Evolutionary conservation across 257 asterid species (phyloP), one percentile per base, ranked within the genome.

Genomic region (Handroanthus guayacan): DNA sequence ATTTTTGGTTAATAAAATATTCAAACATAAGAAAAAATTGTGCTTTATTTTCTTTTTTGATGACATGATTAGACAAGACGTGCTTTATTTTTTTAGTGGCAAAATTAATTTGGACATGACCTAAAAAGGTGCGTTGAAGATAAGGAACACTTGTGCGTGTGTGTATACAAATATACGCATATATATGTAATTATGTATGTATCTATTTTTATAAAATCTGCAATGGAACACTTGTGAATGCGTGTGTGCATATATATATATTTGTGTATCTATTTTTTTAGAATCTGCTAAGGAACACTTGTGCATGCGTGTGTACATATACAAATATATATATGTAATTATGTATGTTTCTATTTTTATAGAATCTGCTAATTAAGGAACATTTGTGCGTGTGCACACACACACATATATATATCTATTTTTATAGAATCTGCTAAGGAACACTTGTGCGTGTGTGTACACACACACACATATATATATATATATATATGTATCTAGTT

Each of bases 111-210:
- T 54, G 61, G 61, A 54, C 31, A 16, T 16, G 31, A 54, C 43
- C 43, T 60, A 25, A 60, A 34, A 60, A 60, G 66, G 10, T 60
- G 43, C 43, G 45, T 20, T 58, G 36, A 25, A 58, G 66, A 60
- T 20, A 60, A 60, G 16, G 12, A 4, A 17, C 31, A 54, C 12
- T 25, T 25, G 31, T 25, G 31, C 31, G 31, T 25, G 31, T 25
- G 31, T 25, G 31, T 25, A 25, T n/a, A n/a, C n/a, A n/a, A n/a
- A n/a, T n/a, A n/a, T n/a, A 14, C 43, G 5, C 44, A n/a, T 25
- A 25, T 25, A 25, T 25, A 25, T 25, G 31, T 25, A 25, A 25
- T 25, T 25, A 25, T 25, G 31, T 25, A 25, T 25, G 31, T 25
- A 25, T 25, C 31, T 25, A 1, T 0, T 25, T 25, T 25, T 25